These are phyloP conservation scores for Phaeotremella skinneri DNA, from an alignment of 768 basidiomycete species.

Conservation along the genomic window DNA sequence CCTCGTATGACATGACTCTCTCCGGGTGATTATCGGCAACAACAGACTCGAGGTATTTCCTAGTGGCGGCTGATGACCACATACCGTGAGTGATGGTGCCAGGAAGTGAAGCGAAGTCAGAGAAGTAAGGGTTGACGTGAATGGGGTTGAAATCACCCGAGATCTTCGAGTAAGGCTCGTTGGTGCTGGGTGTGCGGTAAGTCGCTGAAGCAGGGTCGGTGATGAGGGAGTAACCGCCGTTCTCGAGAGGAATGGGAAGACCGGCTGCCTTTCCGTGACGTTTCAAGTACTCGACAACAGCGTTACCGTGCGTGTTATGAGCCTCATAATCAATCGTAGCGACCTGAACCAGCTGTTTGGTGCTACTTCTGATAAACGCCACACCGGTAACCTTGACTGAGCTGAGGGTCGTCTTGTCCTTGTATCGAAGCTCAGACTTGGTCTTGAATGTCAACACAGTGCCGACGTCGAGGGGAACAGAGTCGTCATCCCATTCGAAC, in stretches of 20 bases:
- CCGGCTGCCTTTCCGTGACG: slow-evolving; percentile 83
- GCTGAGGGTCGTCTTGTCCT: slow-evolving; percentile 80
- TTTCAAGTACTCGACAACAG: slow-evolving; percentile 86
- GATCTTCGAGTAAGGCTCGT: slow-evolving; percentile 90
- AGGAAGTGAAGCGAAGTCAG: slow-evolving; percentile 85
- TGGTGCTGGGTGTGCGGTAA: slow-evolving; percentile 82
- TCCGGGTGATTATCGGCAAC: slow-evolving; percentile 90
- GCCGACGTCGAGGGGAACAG: slow-evolving; percentile 72
- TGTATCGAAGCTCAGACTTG: slow-evolving; percentile 82
- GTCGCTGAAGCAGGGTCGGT: slow-evolving; percentile 60
- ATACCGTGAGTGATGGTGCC: slow-evolving; percentile 97
- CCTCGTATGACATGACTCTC: slow-evolving; percentile 87
- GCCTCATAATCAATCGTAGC: slow-evolving; percentile 81
- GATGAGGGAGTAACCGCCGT: slow-evolving; percentile 81
- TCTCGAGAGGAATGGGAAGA: slow-evolving; percentile 70
- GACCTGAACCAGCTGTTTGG: slow-evolving; percentile 84
- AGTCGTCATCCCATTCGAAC: slow-evolving; percentile 91
- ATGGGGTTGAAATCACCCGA: slow-evolving; percentile 99
- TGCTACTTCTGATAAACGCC: slow-evolving; percentile 80
- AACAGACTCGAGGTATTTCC: slow-evolving; percentile 86
- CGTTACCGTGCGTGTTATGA: slow-evolving; percentile 87
- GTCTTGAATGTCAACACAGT: slow-evolving; percentile 85
- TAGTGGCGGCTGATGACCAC: slow-evolving; percentile 93
- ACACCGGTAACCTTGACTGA: slow-evolving; percentile 78
- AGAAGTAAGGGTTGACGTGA: slow-evolving; percentile 97